Conservation (phyloP, 2,329 filamentous ascomycete species). For the Rutstroemia sydowiana region DNA sequence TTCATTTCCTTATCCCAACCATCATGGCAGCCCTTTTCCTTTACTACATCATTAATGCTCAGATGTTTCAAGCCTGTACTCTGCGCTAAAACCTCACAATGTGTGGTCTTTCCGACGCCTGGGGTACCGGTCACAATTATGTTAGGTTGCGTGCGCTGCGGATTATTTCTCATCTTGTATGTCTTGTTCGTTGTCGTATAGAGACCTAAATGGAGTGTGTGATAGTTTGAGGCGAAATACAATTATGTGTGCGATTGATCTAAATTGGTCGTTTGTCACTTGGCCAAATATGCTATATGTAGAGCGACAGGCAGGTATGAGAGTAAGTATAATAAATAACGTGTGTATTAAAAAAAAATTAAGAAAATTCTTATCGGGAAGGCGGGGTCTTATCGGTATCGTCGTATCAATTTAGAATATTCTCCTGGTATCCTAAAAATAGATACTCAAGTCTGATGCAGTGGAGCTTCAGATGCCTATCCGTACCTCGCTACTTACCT, state of each 20-base stretch:
- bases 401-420: too few species aligned
- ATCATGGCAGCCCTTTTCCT: conserved; percentile 80
- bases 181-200: background rate
- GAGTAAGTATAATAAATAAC: background rate
- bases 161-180: background rate
- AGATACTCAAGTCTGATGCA: too few species aligned
- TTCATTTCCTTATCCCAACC: conserved; percentile 79
- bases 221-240: too few species aligned
- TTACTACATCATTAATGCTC: conserved; percentile 84
- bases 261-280: too few species aligned
- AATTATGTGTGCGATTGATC: too few species aligned
- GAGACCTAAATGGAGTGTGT: too few species aligned
- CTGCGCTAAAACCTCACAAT: conserved; percentile 73
- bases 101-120: conserved; percentile 91
- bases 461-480: too few species aligned
- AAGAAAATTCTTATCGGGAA: conserved; percentile 7
- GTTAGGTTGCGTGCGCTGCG: conserved; percentile 52
- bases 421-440: background rate
- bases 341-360: background rate
- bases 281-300: too few species aligned
- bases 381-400: conserved; percentile 6
- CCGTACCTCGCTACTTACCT: too few species aligned
- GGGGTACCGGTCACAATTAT: conserved; percentile 94
- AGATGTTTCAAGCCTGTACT: conserved; percentile 74
- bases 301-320: too few species aligned